Base-by-base conservation (phyloP, 139 green algal genomes). In the Bryopsis sp. region DNA sequence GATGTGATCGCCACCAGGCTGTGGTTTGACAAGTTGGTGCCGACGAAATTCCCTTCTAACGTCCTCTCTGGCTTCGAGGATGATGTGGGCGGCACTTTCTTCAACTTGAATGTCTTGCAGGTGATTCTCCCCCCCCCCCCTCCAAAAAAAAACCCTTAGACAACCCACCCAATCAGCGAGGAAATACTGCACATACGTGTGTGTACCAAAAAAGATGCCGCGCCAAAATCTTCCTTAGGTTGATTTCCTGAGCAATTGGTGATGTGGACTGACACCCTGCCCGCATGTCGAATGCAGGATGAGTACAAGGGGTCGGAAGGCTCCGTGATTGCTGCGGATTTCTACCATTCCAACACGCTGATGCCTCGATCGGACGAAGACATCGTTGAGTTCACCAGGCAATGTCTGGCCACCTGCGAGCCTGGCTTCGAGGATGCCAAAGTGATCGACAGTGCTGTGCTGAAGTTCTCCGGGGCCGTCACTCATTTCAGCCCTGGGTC, bases 401-500 rank as follows among this genome's bases (percentile, higher is more conserved):
- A 66, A 28, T 88, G 89, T 76, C 43, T 95, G 0, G 26, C 47
- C 0, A 50, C 35, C 4, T 95, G 88, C 76, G 88, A 93, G 76
- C 87, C 89, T 2, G 82, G 58, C n/a, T 94, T 92, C 70, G 73
- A 67, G 22, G 39, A 62, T 36, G 72, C 81, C 2, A 59, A 76
- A 66, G 79, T 95, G 33, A 75, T 89, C 1, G 88, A 96, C 72
- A 50, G 35, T 38, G 71, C 62, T 1, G 89, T 94, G 48, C 59
- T 93, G 37, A 77, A 82, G 32, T 94, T 86, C 71, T 78, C 68
- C 5, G 60, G 74, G 38, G 90, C 89, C 2, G 90, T 96, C 1
- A 94, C 90, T 0, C 90, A 96, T 75, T 96, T 96, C 75, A 81
- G 48, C 39, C 83, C 87, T 2, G 89, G 89, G 33, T 84, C 69